Base-by-base conservation (phyloP, 2,329 filamentous ascomycete genomes). In the Apiospora hydei region DNA sequence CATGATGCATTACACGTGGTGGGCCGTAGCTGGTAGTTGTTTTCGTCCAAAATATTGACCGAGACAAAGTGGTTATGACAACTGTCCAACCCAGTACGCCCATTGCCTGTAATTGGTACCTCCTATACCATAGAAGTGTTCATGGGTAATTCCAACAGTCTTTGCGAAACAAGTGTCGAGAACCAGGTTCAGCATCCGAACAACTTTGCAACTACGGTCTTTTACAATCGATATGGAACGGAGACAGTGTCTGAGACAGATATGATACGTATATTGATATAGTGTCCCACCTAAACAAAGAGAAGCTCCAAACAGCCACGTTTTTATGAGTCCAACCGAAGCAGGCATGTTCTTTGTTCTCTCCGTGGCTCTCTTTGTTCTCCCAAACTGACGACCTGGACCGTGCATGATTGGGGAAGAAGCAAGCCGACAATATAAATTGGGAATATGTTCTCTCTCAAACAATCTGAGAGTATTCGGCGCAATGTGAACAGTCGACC, bases 151-250 rank as follows among this genome's bases (percentile, higher is more conserved):
- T 10, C 8, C 46, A 49, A 6, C 3, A 11, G 18, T 11, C 4
- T 49, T n/a, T n/a, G 5, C 7, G 7, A 7, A n/a, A 49, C 5
- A 49, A 10, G 7, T 49, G 6, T 3, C 2, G 1, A 47, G 18
- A 10, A n/a, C 18, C 21, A n/a, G 1, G 46, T n/a, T 10, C 2
- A n/a, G n/a, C 21, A n/a, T 0, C 21, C 0, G 8, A 8, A n/a
- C 7, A 0, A 2, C 21, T 51, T 21, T 6, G 10, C 11, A 4
- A 14, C 4, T 26, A 4, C 13, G 49, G 13, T 24, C 11, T n/a
- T 6, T 41, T 1, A 14, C 18, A n/a, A 11, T 3, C 3, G 30
- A 3, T 16, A 13, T 41, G 18, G 5, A 13, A 6, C 2, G n/a
- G 0, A 64, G 3, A n/a, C 18, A 5, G 7, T 13, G 10, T n/a